A percentile compares a stretch with the other conserved stretches of the same genome.
Conservation (phyloP, 2,329 filamentous ascomycete genomes). For the Apiospora kogelbergensis region DNA sequence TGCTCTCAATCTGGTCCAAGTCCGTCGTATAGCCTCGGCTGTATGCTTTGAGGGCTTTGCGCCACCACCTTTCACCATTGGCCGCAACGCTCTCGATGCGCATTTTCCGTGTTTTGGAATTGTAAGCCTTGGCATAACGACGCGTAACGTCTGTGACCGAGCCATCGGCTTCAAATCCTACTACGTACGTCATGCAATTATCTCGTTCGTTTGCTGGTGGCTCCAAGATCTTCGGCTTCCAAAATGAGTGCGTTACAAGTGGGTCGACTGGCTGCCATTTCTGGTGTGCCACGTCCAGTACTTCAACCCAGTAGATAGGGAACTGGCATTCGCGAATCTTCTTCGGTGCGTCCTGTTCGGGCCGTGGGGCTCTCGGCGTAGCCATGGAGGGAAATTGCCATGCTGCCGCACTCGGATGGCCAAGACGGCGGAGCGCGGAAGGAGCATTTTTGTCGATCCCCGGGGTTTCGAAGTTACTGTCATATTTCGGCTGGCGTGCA, state of each 20-base stretch:
- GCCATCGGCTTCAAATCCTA: constrained; percentile 81
- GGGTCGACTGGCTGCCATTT: constrained; percentile 92
- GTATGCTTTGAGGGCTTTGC: constrained; percentile 49
- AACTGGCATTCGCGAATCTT: constrained; percentile 68
- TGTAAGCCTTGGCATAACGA: constrained; percentile 84
- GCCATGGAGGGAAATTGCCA: constrained; percentile 48
- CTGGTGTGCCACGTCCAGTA: constrained; percentile 80
- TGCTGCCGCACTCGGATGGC: constrained; percentile 54
- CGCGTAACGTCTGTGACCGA: constrained; percentile 81
- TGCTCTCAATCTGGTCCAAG: constrained; percentile 81
- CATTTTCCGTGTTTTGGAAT: constrained; percentile 80
- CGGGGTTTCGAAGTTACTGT: constrained; percentile 29
- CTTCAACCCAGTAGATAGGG: constrained; percentile 93
- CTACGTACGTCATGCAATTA: constrained; percentile 78
- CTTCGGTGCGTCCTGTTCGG: constrained; percentile 35
- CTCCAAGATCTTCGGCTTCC: constrained; percentile 74
- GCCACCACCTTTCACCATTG: constrained; percentile 54
- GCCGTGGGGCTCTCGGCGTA: constrained; percentile 33
- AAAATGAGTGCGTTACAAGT: constrained; percentile 74
- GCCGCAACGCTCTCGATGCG: constrained; percentile 68
- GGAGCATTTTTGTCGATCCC: constrained; percentile 20
- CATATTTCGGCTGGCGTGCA: constrained; percentile 41
- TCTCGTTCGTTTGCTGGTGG: constrained; percentile 75
- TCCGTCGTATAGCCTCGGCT: constrained; percentile 48
- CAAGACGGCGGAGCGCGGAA: constrained; percentile 48